Percentiles rank a stretch among this genome's conserved stretches.
Evolutionary conservation across 1,139 yeast genomes (phyloP).

Genomic region (Pichia sp.): DNA sequence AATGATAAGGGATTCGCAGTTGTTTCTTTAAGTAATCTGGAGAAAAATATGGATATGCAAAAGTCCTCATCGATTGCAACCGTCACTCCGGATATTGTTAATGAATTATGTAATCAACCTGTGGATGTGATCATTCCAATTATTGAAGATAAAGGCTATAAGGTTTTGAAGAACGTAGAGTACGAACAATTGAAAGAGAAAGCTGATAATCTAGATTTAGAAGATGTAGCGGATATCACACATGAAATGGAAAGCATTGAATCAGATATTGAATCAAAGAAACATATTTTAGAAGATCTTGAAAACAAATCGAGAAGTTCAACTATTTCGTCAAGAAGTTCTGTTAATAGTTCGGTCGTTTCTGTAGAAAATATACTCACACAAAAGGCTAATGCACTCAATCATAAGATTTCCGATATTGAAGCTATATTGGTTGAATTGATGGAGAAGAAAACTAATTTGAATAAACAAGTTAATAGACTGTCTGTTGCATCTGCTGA

Average conservation of each 20-base stretch:
- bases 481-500: slow-evolving; percentile 13
- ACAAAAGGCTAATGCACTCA: slow-evolving; percentile 5
- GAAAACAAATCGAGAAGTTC: slow-evolving; percentile 9
- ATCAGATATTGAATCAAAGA: slow-evolving; percentile 13
- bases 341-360: slow-evolving; percentile 8
- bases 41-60: slow-evolving; percentile 8
- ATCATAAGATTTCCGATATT: slow-evolving; percentile 5
- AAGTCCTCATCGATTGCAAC: slow-evolving; percentile 16
- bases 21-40: neutral
- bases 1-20: neutral
- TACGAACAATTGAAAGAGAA: slow-evolving; percentile 15
- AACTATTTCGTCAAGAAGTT: slow-evolving; percentile 6
- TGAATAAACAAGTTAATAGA: slow-evolving; percentile 13
- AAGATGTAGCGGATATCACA: slow-evolving; percentile 10
- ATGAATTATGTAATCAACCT: slow-evolving; percentile 13
- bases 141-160: slow-evolving; percentile 20
- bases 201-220: slow-evolving; percentile 10
- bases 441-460: slow-evolving; percentile 1
- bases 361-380: slow-evolving; percentile 15
- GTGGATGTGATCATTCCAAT: slow-evolving; percentile 18
- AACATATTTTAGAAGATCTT: slow-evolving; percentile 8
- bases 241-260: slow-evolving; percentile 13
- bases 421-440: neutral
- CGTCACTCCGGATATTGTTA: slow-evolving; percentile 12
- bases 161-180: slow-evolving; percentile 21